A percentile compares a stretch with the other conserved stretches of the same genome.
These are phyloP conservation scores for Stygiomarasmius scandens DNA, from an alignment of 1,284 basidiomycete species.

Conservation along the genomic window DNA sequence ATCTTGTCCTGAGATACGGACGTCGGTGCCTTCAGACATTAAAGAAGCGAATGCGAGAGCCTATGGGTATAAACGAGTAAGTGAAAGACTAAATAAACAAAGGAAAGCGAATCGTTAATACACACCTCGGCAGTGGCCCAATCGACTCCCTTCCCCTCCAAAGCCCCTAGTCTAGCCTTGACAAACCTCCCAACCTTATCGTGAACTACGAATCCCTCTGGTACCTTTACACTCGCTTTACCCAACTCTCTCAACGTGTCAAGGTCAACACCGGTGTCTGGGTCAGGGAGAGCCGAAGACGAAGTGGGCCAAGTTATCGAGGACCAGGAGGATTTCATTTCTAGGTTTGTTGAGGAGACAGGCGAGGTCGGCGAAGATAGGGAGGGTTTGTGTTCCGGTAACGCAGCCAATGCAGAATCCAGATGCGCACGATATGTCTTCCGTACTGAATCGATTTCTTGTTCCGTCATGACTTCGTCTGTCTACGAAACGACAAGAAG, in stretches of 20 bases:
- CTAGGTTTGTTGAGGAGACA: slow-evolving; percentile 21
- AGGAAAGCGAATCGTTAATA: background rate
- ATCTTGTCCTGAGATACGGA: slow-evolving; percentile 89
- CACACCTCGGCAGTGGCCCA: slow-evolving; percentile 86
- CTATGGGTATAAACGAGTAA: slow-evolving; percentile 31
- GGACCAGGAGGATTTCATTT: slow-evolving; percentile 68
- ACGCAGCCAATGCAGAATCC: slow-evolving; percentile 56
- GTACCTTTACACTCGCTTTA: slow-evolving; percentile 69
- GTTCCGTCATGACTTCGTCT: slow-evolving; percentile 55
- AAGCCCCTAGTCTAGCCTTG: slow-evolving; percentile 70
- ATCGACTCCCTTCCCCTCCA: slow-evolving; percentile 75
- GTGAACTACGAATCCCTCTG: slow-evolving; percentile 81
- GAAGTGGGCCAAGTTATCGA: slow-evolving; percentile 74
- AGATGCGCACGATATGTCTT: slow-evolving; percentile 61
- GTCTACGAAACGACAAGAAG: slow-evolving; percentile 38
- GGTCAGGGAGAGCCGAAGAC: slow-evolving; percentile 51
- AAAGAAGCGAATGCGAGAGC: slow-evolving; percentile 86
- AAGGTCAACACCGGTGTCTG: slow-evolving; percentile 69
- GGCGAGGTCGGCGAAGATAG: background rate
- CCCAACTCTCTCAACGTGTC: slow-evolving; percentile 61
- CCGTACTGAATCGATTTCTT: slow-evolving; percentile 55
- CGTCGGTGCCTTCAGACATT: slow-evolving; percentile 76
- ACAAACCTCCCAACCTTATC: slow-evolving; percentile 79
- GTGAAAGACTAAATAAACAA: background rate
- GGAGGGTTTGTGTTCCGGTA: slow-evolving; percentile 50